phyloP scores from a whole-genome alignment of 108 stramenopile genomes.

The Stephanodiscus triporus region DNA sequence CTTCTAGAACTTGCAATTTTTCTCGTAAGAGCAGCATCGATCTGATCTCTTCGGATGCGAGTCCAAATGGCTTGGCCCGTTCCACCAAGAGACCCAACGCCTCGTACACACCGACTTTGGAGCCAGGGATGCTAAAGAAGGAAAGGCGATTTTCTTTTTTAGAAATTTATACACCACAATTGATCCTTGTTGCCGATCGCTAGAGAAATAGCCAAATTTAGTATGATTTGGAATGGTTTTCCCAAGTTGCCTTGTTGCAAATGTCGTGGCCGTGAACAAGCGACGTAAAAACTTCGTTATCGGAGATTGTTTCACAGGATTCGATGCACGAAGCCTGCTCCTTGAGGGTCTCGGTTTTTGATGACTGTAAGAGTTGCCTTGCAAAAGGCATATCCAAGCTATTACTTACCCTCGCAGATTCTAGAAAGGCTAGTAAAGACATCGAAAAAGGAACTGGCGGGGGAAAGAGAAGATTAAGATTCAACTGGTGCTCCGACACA shows the following conservation, averaged over 20 bases:
- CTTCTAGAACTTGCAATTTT: conserved; percentile 16
- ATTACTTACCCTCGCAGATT: conserved; percentile 14
- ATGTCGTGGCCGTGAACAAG: neutral
- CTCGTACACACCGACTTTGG: conserved; percentile 26
- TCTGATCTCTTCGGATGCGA: neutral
- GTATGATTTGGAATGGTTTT: neutral
- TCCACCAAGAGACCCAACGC: conserved; percentile 4
- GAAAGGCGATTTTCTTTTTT: conserved; percentile 36
- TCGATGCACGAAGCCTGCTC: no score
- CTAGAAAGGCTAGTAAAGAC: conserved; percentile 23
- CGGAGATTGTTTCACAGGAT: neutral
- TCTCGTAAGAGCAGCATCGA: conserved; percentile 6
- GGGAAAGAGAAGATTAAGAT: conserved; percentile 21
- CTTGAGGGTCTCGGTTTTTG: no score
- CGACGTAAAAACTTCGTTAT: conserved; percentile 8
- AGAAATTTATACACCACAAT: conserved; percentile 23
- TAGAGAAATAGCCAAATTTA: conserved; percentile 23
- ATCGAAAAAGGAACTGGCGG: conserved; percentile 39
- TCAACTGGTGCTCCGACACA: conserved; percentile 12
- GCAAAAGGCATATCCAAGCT: conserved; percentile 29
- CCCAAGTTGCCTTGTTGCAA: neutral
- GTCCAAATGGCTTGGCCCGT: neutral
- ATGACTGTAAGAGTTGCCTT: conserved; percentile 7
- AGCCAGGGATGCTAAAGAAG: conserved; percentile 37
- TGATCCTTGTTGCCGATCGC: conserved; percentile 26